Percentiles rank a stretch among this genome's conserved stretches.
Evolutionary conservation across 495 filamentous ascomycete genomes (phyloP).

Genomic region (Penicillium flavigenum): DNA sequence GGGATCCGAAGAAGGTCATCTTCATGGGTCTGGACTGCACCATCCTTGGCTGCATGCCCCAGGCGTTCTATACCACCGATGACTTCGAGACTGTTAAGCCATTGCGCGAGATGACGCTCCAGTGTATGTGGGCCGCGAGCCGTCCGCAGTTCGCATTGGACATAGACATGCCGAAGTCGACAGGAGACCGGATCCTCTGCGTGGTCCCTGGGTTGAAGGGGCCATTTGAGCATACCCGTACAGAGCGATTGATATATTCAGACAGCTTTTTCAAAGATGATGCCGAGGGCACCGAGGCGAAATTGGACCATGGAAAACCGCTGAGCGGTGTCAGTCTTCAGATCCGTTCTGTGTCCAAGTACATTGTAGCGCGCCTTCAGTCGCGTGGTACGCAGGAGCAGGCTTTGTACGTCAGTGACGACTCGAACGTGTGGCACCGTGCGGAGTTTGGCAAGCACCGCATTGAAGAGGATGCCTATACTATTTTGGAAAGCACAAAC

Average conservation of each 20-base stretch:
- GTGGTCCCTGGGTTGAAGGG: conserved; percentile 68
- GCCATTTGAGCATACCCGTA: conserved; percentile 47
- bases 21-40: conserved; percentile 64
- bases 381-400: conserved; percentile 81
- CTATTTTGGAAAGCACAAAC: conserved; percentile 88
- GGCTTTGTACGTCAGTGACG: conserved; percentile 79
- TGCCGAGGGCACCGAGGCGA: conserved; percentile 60
- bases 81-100: conserved; percentile 67
- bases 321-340: conserved; percentile 77
- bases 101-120: conserved; percentile 61
- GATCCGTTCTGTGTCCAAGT: conserved; percentile 69
- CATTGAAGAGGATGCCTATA: conserved; percentile 84
- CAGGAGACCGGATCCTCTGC: conserved; percentile 71
- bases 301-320: conserved; percentile 67
- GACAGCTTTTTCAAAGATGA: conserved; percentile 69
- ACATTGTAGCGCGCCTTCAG: conserved; percentile 76
- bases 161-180: conserved; percentile 50
- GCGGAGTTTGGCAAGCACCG: conserved; percentile 83
- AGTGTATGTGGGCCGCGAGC: conserved; percentile 81
- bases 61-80: conserved; percentile 76
- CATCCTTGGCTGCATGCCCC: conserved; percentile 36
- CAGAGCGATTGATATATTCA: conserved; percentile 74
- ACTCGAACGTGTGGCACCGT: conserved; percentile 83
- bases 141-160: conserved; percentile 70
- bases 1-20: conserved; percentile 76